Base-by-base conservation (phyloP, 148 eudicot genomes). In the Dysphania ambrosioides region DNA sequence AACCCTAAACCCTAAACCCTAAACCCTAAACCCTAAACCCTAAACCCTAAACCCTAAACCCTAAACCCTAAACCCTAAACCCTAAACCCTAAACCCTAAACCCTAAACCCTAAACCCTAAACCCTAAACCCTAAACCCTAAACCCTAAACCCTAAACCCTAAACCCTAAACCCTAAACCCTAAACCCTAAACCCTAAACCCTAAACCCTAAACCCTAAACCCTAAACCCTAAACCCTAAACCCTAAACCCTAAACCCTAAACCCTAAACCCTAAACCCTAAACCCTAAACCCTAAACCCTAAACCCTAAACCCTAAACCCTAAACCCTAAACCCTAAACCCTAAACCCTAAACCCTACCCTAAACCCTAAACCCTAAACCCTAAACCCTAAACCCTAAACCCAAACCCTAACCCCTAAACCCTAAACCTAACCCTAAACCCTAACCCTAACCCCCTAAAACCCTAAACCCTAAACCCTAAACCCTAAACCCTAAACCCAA, bases 161-260 rank as follows among this genome's bases (percentile, higher is more conserved):
- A 35, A 75, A 75, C 64, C 78, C 80, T 35, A 30, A 77, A 77
- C 44, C 80, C 80, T 16, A n/a, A 71, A 71, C 44, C 80, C 80
- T 35, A 32, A 77, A 77, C 61, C 80, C 80, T 24, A 44, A 77
- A 49, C 62, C 80, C 80, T 18, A 31, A 77, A 77, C 49, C 80
- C 80, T 36, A 47, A 77, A 68, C 66, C 79, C 73, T 27, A 55
- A 76, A 68, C 29, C 75, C 80, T 59, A 42, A 71, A 77, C 62
- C 75, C 80, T 60, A 42, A 71, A 77, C 62, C 75, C 79, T 51
- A 62, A 77, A 77, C 70, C 80, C 75, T 34, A 62, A 77, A 76
- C 72, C 79, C 79, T 57, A 67, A 76, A 76, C 72, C 79, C 79
- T 57, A 67, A 76, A 76, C 70, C 80, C 80, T 35, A 62, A 77